Percentiles rank a stretch among this genome's conserved stretches.
These are phyloP conservation scores for Neurospora sp. DNA, from an alignment of 495 filamentous ascomycete species.

Conservation along the genomic window DNA sequence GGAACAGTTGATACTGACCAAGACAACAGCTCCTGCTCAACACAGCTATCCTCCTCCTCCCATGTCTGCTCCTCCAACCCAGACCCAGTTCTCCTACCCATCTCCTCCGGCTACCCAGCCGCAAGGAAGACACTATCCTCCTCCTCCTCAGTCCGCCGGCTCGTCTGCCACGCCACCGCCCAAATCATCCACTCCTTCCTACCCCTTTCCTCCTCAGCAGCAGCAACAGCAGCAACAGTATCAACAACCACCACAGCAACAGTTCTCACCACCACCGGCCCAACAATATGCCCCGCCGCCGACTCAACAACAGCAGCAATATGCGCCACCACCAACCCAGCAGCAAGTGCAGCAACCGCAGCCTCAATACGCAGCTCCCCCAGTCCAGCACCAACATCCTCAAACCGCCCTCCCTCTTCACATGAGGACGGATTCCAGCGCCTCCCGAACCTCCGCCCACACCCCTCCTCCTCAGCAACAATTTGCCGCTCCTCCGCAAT, in stretches of 20 bases:
- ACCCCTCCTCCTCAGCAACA: conserved; percentile 24
- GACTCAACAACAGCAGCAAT: conserved; percentile 17
- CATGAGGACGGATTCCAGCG: conserved; percentile 11
- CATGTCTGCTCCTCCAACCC: conserved; percentile 32
- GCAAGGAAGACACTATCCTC: conserved; percentile 22
- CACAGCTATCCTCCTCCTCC: conserved; percentile 24
- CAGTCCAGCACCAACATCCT: conserved; percentile 6
- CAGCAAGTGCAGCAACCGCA: conserved; percentile 5
- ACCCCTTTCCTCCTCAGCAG: conserved; percentile 27
- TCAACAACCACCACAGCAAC: conserved; percentile 22
- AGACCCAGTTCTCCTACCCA: conserved; percentile 35
- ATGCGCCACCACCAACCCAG: conserved; percentile 15
- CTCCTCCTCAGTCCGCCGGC: conserved; percentile 14
- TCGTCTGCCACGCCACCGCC: conserved; percentile 17
- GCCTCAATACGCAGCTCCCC: conserved; percentile 8
- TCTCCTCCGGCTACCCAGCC: conserved; percentile 25
- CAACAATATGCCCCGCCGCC: conserved; percentile 27
- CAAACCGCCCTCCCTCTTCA: conserved; percentile 21
- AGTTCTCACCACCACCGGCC: background rate
- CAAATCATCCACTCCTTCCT: conserved; percentile 16
- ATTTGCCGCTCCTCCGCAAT: conserved; percentile 26
- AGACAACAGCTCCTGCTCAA: conserved; percentile 4
- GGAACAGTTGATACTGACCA: background rate
- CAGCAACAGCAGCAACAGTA: conserved; percentile 21
- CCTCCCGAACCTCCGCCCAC: conserved; percentile 19